These are phyloP conservation scores for Ceraceosorus guamensis DNA, from an alignment of 1,284 basidiomycete genomes.

Conservation along the genomic window DNA sequence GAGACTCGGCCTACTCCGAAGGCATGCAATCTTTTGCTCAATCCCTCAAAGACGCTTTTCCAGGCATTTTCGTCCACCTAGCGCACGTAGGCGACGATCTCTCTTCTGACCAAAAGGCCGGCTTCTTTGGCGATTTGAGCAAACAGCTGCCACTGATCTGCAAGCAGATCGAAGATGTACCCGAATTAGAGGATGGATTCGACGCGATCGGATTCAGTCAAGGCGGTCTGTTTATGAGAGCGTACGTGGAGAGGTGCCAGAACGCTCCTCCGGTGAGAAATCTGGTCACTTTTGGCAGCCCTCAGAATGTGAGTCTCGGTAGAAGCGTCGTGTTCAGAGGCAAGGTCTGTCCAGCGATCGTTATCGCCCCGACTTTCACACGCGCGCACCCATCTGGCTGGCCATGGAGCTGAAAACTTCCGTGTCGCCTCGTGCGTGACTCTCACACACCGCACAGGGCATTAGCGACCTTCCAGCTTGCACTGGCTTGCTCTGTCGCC, in stretches of 20 bases:
- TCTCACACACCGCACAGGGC: conserved; percentile 48
- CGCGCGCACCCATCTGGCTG: no score
- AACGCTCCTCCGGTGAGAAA: conserved; percentile 39
- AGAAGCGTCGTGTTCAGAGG: no score
- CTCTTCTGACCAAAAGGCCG: conserved; percentile 67
- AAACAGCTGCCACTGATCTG: conserved; percentile 64
- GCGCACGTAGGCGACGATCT: conserved; percentile 60
- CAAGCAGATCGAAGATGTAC: conserved; percentile 61
- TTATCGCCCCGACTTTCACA: no score
- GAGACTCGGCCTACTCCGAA: conserved; percentile 55
- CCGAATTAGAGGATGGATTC: conserved; percentile 62
- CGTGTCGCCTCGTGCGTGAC: no score
- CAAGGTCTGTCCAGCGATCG: no score
- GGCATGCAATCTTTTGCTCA: conserved; percentile 60
- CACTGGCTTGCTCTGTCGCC: conserved; percentile 54
- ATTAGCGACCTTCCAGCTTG: conserved; percentile 73
- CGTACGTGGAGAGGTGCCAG: conserved; percentile 78
- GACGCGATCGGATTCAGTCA: conserved; percentile 42
- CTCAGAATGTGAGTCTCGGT: no score
- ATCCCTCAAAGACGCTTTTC: conserved; percentile 64
- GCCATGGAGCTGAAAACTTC: no score
- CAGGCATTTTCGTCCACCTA: conserved; percentile 77
- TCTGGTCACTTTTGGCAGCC: conserved; percentile 64
- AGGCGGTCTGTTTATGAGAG: conserved; percentile 77
- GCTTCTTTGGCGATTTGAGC: conserved; percentile 70